phyloP scores from a whole-genome alignment of 176 grass and related monocot genomes.

The Themeda triandra region DNA sequence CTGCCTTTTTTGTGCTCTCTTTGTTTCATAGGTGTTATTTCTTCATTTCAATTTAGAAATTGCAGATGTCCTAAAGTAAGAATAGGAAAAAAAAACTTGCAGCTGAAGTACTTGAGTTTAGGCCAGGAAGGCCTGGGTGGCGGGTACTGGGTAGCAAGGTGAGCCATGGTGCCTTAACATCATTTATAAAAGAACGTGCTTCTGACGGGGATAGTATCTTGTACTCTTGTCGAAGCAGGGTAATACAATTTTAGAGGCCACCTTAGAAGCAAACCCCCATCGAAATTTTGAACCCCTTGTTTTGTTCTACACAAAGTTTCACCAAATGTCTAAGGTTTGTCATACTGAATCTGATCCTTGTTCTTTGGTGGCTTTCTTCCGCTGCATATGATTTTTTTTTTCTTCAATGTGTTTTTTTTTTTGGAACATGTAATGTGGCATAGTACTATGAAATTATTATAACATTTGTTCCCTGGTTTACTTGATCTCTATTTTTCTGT shows the following conservation, averaged over 20 bases:
- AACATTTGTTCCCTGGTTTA: background rate
- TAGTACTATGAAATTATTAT: background rate
- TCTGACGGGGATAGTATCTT: background rate
- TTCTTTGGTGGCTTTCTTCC: background rate
- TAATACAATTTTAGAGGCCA: background rate
- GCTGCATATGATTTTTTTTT: background rate
- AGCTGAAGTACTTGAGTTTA: background rate
- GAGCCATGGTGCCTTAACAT: background rate
- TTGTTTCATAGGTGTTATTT: background rate
- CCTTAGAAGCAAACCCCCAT: background rate
- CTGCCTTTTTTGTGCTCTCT: background rate
- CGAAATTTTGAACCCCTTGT: background rate
- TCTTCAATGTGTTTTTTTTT: background rate
- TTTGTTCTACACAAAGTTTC: conserved; percentile 6
- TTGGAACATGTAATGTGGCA: background rate
- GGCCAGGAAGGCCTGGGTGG: background rate
- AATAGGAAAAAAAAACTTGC: background rate
- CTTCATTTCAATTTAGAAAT: background rate
- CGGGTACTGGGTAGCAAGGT: background rate
- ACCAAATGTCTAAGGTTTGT: background rate
- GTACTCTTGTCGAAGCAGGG: background rate
- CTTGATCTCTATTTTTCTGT: background rate
- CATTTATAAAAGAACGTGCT: background rate
- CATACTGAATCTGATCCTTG: background rate
- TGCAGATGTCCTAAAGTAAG: background rate